Evolutionary conservation across 257 asterid genomes (phyloP).

Genomic region (Verbena officinalis): DNA sequence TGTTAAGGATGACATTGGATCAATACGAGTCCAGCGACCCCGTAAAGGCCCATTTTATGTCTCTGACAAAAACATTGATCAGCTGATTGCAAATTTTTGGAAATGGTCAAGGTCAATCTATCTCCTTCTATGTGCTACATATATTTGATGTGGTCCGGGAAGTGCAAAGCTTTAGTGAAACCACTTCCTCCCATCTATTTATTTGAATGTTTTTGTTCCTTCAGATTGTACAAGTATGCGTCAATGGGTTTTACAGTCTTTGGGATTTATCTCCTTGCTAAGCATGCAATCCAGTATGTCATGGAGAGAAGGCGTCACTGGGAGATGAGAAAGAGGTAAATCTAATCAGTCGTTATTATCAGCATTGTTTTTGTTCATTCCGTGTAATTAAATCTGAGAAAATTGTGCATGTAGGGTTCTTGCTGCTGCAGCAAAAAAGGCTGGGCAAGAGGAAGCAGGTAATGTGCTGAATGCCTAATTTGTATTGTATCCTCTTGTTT

Average conservation of each 20-base stretch:
- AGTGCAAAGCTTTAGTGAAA: conserved; percentile 16
- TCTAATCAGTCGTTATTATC: background rate
- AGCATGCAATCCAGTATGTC: conserved; percentile 64
- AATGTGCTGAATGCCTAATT: conserved; percentile 24
- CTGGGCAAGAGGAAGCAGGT: conserved; percentile 72
- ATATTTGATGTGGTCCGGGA: background rate
- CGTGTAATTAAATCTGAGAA: conserved; percentile 9
- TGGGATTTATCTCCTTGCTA: conserved; percentile 82
- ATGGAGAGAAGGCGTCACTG: conserved; percentile 90
- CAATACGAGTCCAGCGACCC: conserved; percentile 86
- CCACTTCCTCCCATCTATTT: background rate
- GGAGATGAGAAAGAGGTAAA: conserved; percentile 85
- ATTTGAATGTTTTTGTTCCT: conserved; percentile 15
- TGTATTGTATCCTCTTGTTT: background rate
- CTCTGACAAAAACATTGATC: conserved; percentile 83
- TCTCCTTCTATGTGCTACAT: background rate
- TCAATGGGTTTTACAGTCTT: conserved; percentile 76
- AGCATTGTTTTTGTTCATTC: background rate
- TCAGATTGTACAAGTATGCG: conserved; percentile 93
- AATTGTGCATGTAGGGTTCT: conserved; percentile 66
- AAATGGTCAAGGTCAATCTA: conserved; percentile 87
- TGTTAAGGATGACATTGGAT: conserved; percentile 87
- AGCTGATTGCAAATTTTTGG: conserved; percentile 94
- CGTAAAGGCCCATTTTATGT: conserved; percentile 96
- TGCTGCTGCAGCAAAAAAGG: conserved; percentile 83